These are phyloP conservation scores for Amyloporia xantha DNA, from an alignment of 768 basidiomycete genomes.

Conservation along the genomic window DNA sequence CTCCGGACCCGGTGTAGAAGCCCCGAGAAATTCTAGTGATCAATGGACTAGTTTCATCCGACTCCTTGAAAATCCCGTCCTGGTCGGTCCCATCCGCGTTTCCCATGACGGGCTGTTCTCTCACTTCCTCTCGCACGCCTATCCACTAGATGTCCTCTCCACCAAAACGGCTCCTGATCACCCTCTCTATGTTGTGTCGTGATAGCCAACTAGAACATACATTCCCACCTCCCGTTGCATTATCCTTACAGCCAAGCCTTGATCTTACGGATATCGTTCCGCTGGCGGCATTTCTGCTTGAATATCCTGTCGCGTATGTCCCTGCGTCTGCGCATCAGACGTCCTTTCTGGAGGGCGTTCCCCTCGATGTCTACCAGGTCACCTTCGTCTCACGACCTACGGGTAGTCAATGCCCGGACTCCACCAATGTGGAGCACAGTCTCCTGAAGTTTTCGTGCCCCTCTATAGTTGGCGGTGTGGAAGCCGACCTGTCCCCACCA, in stretches of 20 bases:
- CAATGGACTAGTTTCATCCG: constrained; percentile 6
- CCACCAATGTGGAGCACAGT: constrained; percentile 20
- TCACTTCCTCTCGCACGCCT: constrained; percentile 25
- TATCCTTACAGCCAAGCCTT: neutral
- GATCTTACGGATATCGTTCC: constrained; percentile 31
- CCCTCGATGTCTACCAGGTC: constrained; percentile 47
- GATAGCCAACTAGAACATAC: constrained; percentile 1
- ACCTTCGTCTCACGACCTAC: constrained; percentile 18
- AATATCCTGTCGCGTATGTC: constrained; percentile 50
- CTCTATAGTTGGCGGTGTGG: constrained; percentile 13
- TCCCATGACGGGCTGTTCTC: constrained; percentile 22
- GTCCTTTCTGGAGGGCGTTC: constrained; percentile 35
- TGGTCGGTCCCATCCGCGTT: constrained; percentile 3
- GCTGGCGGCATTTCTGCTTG: constrained; percentile 51
- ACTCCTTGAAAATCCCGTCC: neutral
- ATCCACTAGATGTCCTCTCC: neutral
- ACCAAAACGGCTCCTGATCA: neutral
- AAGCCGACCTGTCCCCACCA: constrained; percentile 14
- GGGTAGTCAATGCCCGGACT: neutral
- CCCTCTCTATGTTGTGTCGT: neutral
- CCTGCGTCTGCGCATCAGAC: constrained; percentile 29
- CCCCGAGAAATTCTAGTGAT: neutral
- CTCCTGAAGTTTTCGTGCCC: constrained; percentile 58
- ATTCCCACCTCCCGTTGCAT: constrained; percentile 28
- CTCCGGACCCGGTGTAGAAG: constrained; percentile 2